phyloP scores from a whole-genome alignment of 148 eudicot genomes.

The Gaultheria prostrata region DNA sequence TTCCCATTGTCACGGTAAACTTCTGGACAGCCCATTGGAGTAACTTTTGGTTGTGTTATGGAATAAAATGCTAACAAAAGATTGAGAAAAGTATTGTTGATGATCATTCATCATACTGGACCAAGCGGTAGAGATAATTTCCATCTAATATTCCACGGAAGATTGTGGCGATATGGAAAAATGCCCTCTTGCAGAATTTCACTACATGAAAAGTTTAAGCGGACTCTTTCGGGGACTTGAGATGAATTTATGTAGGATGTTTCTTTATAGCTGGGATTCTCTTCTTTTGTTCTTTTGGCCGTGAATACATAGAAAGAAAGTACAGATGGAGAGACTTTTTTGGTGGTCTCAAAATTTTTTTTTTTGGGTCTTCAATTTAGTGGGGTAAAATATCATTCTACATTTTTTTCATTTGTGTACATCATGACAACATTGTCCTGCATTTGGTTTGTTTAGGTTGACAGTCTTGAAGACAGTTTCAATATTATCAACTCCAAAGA shows the following conservation, averaged over 20 bases:
- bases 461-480: conserved; percentile 48
- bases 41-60: neutral
- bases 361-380: neutral
- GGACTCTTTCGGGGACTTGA: neutral
- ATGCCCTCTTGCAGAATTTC: neutral
- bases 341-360: neutral
- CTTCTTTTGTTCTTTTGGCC: neutral
- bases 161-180: neutral
- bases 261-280: neutral
- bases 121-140: neutral
- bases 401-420: neutral
- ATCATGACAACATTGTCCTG: conserved; percentile 2
- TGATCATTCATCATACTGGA: neutral
- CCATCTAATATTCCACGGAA: neutral
- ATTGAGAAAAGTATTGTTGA: neutral
- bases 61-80: neutral
- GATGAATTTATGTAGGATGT: neutral
- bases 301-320: neutral
- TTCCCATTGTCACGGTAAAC: conserved; percentile 61
- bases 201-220: neutral
- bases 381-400: neutral
- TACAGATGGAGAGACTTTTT: neutral
- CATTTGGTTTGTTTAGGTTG: conserved; percentile 34
- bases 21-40: neutral
- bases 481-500: conserved; percentile 39